Base-by-base conservation (phyloP, 1,284 basidiomycete genomes). In the Coniophora puteana region DNA sequence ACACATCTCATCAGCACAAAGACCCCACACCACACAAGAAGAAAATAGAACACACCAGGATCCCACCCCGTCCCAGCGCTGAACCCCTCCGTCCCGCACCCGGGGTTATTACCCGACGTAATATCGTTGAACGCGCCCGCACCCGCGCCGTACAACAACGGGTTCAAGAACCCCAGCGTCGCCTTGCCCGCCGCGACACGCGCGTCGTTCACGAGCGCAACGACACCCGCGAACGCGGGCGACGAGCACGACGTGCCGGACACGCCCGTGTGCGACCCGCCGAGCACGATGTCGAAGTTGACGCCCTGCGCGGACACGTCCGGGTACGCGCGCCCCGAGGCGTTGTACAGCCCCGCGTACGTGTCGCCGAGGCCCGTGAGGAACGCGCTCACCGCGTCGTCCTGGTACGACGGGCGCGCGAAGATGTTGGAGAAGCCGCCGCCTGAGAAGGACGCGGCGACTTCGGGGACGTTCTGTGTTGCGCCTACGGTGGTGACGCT, bases 131-230 rank as follows among this genome's bases (percentile, higher is more conserved):
- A 52, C 1, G 51, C 58, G 0, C 38, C 27, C 2, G 48, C 43
- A n/a, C n/a, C n/a, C n/a, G n/a, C n/a, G n/a, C n/a, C n/a, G n/a
- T n/a, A n/a, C n/a, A n/a, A n/a, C n/a, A n/a, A n/a, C n/a, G 76
- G 76, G 52, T 79, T 78, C 32, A 78, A 58, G 61, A 77, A 79
- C 4, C 74, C 74, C 8, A 77, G 61, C 7, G 72, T 47, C 13
- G 60, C 48, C 48, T 65, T 65, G 4, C 69, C 67, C 16, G 57
- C 46, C 11, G 63, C 52, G 14, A 75, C 54, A 14, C 70, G 66
- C 12, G 66, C 71, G 51, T 80, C 78, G 54, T 82, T 82, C 42
- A 82, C 59, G 30, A 78, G 62, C 3, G 74, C 60, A 5, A 81
- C 55, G 38, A 81, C 52, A 10, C 62, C 62, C 2, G 71, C 69